Conservation (phyloP, 139 green algal species). For the Zygnema circumcarinatum region DNA sequence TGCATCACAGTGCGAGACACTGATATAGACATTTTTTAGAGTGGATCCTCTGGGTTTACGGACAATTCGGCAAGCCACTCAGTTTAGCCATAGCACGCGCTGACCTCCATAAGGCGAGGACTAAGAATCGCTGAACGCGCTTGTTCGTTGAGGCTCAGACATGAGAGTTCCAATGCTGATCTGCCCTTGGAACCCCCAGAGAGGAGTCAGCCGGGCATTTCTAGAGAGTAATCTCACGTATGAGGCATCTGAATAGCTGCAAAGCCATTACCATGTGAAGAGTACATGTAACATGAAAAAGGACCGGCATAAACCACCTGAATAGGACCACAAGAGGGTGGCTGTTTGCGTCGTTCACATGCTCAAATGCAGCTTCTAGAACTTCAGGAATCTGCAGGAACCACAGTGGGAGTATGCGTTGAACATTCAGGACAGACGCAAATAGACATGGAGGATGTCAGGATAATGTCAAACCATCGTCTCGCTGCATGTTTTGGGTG, state of each 20-base stretch:
- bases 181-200: neutral
- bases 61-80: no score
- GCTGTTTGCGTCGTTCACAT: slow-evolving; percentile 40
- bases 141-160: slow-evolving; percentile 53
- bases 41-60: neutral
- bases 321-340: slow-evolving; percentile 18
- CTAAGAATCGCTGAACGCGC: slow-evolving; percentile 61
- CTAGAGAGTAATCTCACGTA: neutral
- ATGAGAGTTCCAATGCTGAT: slow-evolving; percentile 59
- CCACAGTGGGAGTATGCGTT: slow-evolving; percentile 3
- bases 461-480: no score
- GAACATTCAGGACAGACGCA: no score
- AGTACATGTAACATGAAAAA: neutral
- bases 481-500: no score
- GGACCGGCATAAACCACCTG: neutral
- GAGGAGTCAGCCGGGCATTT: neutral
- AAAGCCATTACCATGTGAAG: no score
- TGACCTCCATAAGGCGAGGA: slow-evolving; percentile 80
- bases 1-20: neutral
- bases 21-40: neutral
- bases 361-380: slow-evolving; percentile 14
- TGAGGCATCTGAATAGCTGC: neutral
- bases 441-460: no score
- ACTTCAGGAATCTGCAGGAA: slow-evolving; percentile 34
- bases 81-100: no score